Conservation (phyloP, 768 basidiomycete genomes). For the Paxillus ammoniavirescens region DNA sequence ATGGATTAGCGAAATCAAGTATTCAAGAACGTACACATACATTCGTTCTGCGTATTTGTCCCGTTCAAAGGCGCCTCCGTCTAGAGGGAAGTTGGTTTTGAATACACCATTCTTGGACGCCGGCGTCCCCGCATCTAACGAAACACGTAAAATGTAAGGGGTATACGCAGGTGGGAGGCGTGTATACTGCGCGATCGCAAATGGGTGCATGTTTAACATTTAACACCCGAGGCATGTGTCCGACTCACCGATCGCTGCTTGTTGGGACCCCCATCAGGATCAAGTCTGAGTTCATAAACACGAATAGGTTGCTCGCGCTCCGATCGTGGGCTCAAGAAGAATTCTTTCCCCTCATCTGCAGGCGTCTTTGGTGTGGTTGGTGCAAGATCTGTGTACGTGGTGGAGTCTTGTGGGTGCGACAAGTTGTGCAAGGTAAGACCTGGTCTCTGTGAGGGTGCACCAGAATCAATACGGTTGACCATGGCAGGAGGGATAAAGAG, state of each 20-base stretch:
- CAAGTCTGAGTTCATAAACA: slow-evolving; percentile 85
- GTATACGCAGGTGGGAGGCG: slow-evolving; percentile 88
- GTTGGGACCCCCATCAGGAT: slow-evolving; percentile 87
- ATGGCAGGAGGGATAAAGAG: slow-evolving; percentile 10
- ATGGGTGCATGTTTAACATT: neutral
- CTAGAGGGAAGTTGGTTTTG: slow-evolving; percentile 95
- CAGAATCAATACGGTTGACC: slow-evolving; percentile 3
- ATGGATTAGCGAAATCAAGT: slow-evolving; percentile 12
- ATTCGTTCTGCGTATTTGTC: slow-evolving; percentile 70
- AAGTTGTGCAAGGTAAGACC: slow-evolving; percentile 14
- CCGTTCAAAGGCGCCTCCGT: slow-evolving; percentile 83
- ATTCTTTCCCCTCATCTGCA: slow-evolving; percentile 89
- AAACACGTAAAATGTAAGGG: slow-evolving; percentile 90
- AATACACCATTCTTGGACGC: slow-evolving; percentile 89
- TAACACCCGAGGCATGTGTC: neutral
- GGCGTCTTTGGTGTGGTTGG: slow-evolving; percentile 78
- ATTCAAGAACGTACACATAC: slow-evolving; percentile 42
- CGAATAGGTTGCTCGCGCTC: slow-evolving; percentile 63
- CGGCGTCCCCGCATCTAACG: slow-evolving; percentile 88
- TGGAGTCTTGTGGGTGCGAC: neutral
- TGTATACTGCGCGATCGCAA: slow-evolving; percentile 65
- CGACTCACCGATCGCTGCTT: slow-evolving; percentile 76
- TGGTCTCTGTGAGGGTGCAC: neutral
- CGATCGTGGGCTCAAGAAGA: slow-evolving; percentile 61
- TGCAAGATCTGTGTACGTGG: slow-evolving; percentile 1